Base-by-base conservation (phyloP, 108 stramenopile species). In the Nitzschia inconspicua region DNA sequence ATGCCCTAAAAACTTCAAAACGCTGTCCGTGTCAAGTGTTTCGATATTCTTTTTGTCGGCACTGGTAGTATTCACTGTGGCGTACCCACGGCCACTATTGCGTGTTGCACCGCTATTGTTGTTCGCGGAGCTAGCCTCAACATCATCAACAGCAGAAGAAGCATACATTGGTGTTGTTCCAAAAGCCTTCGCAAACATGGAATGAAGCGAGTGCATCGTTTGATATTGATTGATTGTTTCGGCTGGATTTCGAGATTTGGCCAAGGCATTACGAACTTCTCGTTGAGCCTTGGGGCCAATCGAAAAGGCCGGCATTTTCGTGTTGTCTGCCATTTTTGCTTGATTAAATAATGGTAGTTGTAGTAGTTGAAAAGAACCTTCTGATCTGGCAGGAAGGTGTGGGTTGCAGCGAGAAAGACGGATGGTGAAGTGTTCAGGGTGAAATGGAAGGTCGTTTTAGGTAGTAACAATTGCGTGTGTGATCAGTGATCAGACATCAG, bases 1-100 rank as follows among this genome's bases (percentile, higher is more conserved):
- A 62, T 88, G 86, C 0, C 75, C 70, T 10, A 89, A 60, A 70
- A 93, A 93, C 41, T 70, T 80, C 28, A 93, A 53, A 0, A 77
- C 91, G 11, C 86, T 76, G 29, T 88, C 86, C 29, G 86, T 84
- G 71, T 89, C 91, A 40, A 89, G 64, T 28, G 86, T 67, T 58
- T 91, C 89, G 1, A 72, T 66, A 4, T 44, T 43, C 11, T 27
- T 24, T 40, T 26, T 32, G 35, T 48, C 9, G 14, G 22, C 32
- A 22, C 3, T 44, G 6, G 13, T 27, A 8, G 49, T 27, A 27
- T 5, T 23, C n/a, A n/a, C n/a, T n/a, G n/a, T n/a, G 32, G 31
- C 34, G 13, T 25, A 23, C 13, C 2, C n/a, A n/a, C 26, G 35
- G n/a, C n/a, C 29, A 25, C 26, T 52, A 10, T 20, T 42, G 6